A percentile compares a stretch with the other conserved stretches of the same genome.
These are phyloP conservation scores for Circinella umbellata DNA, from an alignment of 371 early-diverging fungal species.

Conservation along the genomic window DNA sequence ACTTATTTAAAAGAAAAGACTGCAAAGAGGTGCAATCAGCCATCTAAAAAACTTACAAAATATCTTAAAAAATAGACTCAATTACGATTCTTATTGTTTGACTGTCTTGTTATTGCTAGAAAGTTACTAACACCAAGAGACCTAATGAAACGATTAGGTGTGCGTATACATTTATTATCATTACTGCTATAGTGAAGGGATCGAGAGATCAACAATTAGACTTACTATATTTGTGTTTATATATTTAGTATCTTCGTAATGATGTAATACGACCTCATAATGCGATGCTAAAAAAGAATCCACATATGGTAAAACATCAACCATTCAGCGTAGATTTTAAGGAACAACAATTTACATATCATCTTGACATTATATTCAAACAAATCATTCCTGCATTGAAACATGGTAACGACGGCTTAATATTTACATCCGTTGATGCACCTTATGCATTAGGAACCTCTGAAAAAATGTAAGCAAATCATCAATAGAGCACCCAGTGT, in stretches of 20 bases:
- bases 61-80: constrained; percentile 22
- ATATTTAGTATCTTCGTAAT: constrained; percentile 60
- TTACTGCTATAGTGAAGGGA: no score
- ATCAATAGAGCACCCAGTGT: no score
- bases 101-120: constrained; percentile 70
- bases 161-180: constrained; percentile 33
- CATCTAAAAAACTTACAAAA: not conserved
- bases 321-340: constrained; percentile 81
- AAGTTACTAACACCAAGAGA: constrained; percentile 55
- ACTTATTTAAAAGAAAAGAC: no score
- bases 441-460: constrained; percentile 90
- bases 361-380: constrained; percentile 61
- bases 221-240: not conserved
- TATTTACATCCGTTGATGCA: constrained; percentile 92
- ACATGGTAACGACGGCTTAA: constrained; percentile 97
- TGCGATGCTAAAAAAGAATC: constrained; percentile 49
- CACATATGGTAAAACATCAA: constrained; percentile 39
- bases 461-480: constrained; percentile 70
- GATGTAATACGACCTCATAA: constrained; percentile 76
- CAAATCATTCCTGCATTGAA: constrained; percentile 78
- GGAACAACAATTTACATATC: constrained; percentile 74
- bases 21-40: no score
- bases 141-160: constrained; percentile 76
- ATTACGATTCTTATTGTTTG: constrained; percentile 68
- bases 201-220: not conserved